Evolutionary conservation across 768 basidiomycete genomes (phyloP).

Genomic region (Phaeolepiota aurea): DNA sequence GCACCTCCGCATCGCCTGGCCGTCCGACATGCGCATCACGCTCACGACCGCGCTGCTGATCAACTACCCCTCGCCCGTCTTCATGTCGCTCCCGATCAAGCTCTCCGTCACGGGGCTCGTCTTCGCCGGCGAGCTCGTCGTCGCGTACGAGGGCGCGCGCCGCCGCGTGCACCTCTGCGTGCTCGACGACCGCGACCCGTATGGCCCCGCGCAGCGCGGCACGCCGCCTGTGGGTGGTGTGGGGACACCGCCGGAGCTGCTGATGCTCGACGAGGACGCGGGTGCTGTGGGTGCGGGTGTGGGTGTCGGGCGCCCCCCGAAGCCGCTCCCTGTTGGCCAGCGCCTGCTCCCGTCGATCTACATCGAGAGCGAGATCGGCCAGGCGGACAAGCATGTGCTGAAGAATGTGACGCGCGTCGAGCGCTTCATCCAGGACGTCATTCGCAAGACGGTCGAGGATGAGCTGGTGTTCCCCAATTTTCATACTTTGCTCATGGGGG

Average conservation of each 20-base stretch:
- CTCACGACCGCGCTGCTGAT: constrained; percentile 90
- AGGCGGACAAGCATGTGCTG: constrained; percentile 89
- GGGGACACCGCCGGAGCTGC: constrained; percentile 46
- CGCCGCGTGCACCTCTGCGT: constrained; percentile 82
- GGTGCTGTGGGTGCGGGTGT: constrained; percentile 20
- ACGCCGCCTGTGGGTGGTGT: constrained; percentile 40
- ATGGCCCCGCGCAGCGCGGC: constrained; percentile 57
- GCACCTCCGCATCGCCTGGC: constrained; percentile 80
- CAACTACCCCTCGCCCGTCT: constrained; percentile 92
- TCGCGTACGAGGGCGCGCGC: constrained; percentile 85
- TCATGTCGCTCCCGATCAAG: constrained; percentile 95
- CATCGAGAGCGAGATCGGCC: constrained; percentile 96
- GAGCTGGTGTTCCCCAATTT: constrained; percentile 96
- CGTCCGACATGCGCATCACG: constrained; percentile 81
- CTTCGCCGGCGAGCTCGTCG: constrained; percentile 79
- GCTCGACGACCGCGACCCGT: constrained; percentile 81
- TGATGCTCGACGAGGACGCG: constrained; percentile 42
- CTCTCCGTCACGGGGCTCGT: constrained; percentile 86
- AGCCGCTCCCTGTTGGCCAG: constrained; percentile 73
- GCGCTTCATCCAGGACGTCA: constrained; percentile 90
- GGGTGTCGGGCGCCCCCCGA: constrained; percentile 40
- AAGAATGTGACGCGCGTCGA: constrained; percentile 96
- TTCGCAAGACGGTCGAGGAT: constrained; percentile 91
- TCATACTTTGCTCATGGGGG: constrained; percentile 63
- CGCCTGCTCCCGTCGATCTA: constrained; percentile 78